A percentile compares a stretch with the other conserved stretches of the same genome.
phyloP scores from a whole-genome alignment of 202 grass and related monocot genomes.

The Schoenoplectus triqueter region DNA sequence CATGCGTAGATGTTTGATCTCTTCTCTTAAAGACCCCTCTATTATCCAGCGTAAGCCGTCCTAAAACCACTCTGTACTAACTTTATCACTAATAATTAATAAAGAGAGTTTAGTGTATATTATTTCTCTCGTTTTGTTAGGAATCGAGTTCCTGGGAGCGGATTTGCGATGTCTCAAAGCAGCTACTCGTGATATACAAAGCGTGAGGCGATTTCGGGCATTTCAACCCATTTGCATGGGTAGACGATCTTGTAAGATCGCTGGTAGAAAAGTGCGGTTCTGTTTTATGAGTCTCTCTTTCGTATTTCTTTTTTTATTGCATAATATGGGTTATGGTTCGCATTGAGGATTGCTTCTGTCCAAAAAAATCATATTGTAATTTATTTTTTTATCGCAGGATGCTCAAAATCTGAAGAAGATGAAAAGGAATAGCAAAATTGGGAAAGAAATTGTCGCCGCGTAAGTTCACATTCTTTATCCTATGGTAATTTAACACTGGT shows the following conservation, averaged over 20 bases:
- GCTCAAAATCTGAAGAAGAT: slow-evolving; percentile 95
- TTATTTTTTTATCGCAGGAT: slow-evolving; percentile 55
- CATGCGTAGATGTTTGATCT: slow-evolving; percentile 46
- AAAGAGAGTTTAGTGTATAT: not conserved
- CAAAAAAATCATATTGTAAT: slow-evolving; percentile 23
- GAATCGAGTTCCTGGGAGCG: slow-evolving; percentile 35
- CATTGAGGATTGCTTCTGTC: slow-evolving; percentile 24
- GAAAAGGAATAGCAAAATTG: slow-evolving; percentile 98
- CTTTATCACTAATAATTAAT: not conserved
- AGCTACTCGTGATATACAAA: slow-evolving; percentile 30
- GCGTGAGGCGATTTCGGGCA: slow-evolving; percentile 66
- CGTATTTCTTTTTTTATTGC: not conserved
- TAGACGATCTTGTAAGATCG: slow-evolving; percentile 95
- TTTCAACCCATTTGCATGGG: slow-evolving; percentile 84
- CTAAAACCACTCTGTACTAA: slow-evolving; percentile 8
- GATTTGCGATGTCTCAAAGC: not conserved
- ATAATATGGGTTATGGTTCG: not conserved
- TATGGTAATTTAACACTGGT: not conserved
- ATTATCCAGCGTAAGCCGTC: slow-evolving; percentile 45
- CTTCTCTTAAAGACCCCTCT: slow-evolving; percentile 44
- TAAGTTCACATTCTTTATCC: slow-evolving; percentile 46
- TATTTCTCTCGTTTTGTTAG: slow-evolving; percentile 40
- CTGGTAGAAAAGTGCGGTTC: slow-evolving; percentile 82
- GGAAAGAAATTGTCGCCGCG: slow-evolving; percentile 90
- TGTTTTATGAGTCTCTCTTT: not conserved